phyloP scores from a whole-genome alignment of 192 early-diverging fungal genomes.

The Chytriomyces sp. region DNA sequence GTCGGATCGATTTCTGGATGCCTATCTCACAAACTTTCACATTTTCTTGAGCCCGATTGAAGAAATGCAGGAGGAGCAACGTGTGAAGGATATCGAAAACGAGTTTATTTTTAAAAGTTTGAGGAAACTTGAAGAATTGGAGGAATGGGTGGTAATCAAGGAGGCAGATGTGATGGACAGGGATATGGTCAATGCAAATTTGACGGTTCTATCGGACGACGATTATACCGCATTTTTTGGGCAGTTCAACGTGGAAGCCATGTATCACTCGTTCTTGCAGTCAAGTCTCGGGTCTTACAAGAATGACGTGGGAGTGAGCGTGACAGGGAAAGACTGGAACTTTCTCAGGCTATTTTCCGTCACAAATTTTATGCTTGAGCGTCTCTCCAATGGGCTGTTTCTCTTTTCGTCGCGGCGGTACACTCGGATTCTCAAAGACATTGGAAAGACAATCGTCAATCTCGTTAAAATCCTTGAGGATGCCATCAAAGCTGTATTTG shows the following conservation, averaged over 20 bases:
- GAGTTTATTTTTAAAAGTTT: conserved; percentile 17
- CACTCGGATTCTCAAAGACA: conserved; percentile 18
- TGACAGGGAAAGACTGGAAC: neutral
- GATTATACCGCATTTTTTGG: conserved; percentile 41
- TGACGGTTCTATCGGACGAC: conserved; percentile 39
- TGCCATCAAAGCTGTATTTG: conserved; percentile 6
- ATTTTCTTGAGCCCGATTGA: conserved; percentile 48
- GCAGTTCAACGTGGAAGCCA: conserved; percentile 43
- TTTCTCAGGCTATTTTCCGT: conserved; percentile 32
- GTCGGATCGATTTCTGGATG: conserved; percentile 32
- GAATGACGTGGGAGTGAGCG: neutral
- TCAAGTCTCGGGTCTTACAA: neutral
- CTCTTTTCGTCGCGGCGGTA: conserved; percentile 29
- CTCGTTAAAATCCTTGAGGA: conserved; percentile 24
- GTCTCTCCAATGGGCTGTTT: conserved; percentile 28
- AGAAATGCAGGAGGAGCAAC: conserved; percentile 44
- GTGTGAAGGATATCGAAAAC: conserved; percentile 28
- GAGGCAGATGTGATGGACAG: conserved; percentile 38
- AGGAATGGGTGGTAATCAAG: conserved; percentile 52
- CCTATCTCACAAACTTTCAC: conserved; percentile 41
- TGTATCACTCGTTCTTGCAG: conserved; percentile 36
- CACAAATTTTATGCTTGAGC: conserved; percentile 28
- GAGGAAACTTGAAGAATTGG: conserved; percentile 35
- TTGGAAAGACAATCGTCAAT: conserved; percentile 26
- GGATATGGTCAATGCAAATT: neutral